A percentile compares a stretch with the other conserved stretches of the same genome.
phyloP scores from a whole-genome alignment of 495 filamentous ascomycete species.

The Arthonia radiata region DNA sequence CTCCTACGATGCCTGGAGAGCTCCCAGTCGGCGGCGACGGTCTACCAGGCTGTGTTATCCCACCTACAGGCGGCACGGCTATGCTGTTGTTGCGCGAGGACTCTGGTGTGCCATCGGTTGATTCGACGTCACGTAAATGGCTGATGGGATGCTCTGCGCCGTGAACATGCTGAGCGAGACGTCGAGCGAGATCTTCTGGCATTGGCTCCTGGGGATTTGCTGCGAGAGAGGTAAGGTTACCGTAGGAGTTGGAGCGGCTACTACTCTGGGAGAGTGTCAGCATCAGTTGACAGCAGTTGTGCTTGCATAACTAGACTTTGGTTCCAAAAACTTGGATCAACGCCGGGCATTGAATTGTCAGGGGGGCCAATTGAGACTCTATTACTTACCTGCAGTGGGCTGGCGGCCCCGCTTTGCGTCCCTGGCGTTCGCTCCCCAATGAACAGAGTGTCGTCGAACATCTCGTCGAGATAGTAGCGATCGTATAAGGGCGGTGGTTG shows the following conservation, averaged over 20 bases:
- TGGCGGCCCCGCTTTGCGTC: constrained; percentile 43
- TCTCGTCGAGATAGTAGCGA: constrained; percentile 61
- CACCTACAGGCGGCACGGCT: neutral
- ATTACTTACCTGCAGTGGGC: too few species aligned
- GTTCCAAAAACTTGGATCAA: constrained; percentile 33
- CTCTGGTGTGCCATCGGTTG: constrained; percentile 1
- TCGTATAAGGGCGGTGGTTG: constrained; percentile 68
- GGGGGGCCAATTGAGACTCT: too few species aligned
- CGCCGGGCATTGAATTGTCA: too few species aligned
- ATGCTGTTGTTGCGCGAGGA: constrained; percentile 1
- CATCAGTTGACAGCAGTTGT: constrained; percentile 4
- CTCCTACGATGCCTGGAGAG: constrained; percentile 2
- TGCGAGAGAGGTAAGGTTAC: too few species aligned
- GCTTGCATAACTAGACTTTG: constrained; percentile 24
- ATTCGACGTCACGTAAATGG: constrained; percentile 2
- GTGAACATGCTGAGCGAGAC: too few species aligned
- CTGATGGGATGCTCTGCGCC: too few species aligned
- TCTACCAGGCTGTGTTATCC: neutral
- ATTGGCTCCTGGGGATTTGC: too few species aligned
- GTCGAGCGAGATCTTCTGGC: too few species aligned
- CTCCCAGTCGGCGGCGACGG: constrained; percentile 6
- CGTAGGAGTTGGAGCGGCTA: too few species aligned
- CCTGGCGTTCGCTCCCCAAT: constrained; percentile 53
- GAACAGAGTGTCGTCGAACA: constrained; percentile 65
- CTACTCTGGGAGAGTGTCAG: too few species aligned